Evolutionary conservation across 768 basidiomycete species (phyloP).

Genomic region (Fistulinella prunicolor): DNA sequence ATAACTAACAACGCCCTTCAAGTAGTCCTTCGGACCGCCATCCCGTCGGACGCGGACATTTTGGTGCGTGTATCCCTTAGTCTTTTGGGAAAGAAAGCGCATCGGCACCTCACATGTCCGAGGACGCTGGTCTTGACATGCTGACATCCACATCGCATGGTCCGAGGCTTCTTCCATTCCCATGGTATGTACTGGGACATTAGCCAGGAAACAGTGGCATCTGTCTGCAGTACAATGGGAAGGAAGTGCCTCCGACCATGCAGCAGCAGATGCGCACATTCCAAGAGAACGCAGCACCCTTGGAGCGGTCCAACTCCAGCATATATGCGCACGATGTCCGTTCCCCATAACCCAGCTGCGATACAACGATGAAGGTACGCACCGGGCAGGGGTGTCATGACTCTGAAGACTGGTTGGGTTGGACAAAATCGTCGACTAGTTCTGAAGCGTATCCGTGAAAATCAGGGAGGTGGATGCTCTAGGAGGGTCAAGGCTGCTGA

Average conservation of each 20-base stretch:
- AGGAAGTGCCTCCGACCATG: constrained; percentile 38
- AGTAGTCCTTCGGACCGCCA: constrained; percentile 9
- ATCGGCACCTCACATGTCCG: not conserved
- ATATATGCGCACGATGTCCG: not conserved
- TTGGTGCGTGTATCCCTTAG: constrained; percentile 4
- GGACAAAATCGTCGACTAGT: not conserved
- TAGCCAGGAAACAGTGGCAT: constrained; percentile 30
- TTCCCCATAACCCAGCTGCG: constrained; percentile 19
- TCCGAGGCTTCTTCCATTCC: constrained; percentile 53
- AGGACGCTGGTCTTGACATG: constrained; percentile 24
- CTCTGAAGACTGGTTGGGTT: not conserved
- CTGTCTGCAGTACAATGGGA: constrained; percentile 35
- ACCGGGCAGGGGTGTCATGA: constrained; percentile 8
- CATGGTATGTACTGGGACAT: constrained; percentile 48
- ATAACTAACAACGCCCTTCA: not conserved
- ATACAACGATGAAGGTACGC: constrained; percentile 11
- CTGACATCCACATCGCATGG: constrained; percentile 31
- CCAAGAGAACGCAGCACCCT: constrained; percentile 17
- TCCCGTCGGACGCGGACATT: not conserved
- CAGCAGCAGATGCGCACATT: constrained; percentile 25
- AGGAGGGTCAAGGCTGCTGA: constrained; percentile 11
- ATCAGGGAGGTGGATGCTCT: constrained; percentile 5
- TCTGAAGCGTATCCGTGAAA: not conserved
- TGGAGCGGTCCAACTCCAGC: not conserved
- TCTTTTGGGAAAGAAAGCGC: not conserved